Percentiles rank a stretch among this genome's conserved stretches.
phyloP scores from a whole-genome alignment of 305 asterid genomes.

The Petunia hybrid region DNA sequence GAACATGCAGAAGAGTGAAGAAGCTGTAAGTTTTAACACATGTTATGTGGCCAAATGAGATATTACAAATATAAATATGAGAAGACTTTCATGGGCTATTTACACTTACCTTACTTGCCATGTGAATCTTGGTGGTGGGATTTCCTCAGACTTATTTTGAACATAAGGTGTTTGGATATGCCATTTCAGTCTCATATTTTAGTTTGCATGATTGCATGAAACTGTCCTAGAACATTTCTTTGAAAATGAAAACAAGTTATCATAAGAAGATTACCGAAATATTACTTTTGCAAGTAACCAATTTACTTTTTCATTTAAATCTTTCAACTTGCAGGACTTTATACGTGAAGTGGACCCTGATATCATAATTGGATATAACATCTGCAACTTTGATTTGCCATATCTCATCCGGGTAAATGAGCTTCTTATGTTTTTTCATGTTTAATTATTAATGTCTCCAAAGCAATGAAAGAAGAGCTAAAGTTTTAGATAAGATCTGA shows the following conservation, averaged over 20 bases:
- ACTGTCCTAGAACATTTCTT: not conserved
- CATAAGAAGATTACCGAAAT: not conserved
- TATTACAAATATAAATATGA: not conserved
- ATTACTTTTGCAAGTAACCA: not conserved
- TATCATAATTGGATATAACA: slow-evolving; percentile 95
- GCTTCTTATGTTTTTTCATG: slow-evolving; percentile 24
- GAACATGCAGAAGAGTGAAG: slow-evolving; percentile 20
- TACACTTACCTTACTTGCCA: not conserved
- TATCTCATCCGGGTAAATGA: slow-evolving; percentile 91
- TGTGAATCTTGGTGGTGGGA: slow-evolving; percentile 27
- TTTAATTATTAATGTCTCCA: slow-evolving; percentile 2
- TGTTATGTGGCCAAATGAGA: not conserved
- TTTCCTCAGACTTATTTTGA: not conserved
- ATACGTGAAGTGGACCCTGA: slow-evolving; percentile 98
- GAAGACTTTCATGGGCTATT: slow-evolving; percentile 20
- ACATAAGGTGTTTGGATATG: not conserved
- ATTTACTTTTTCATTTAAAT: not conserved
- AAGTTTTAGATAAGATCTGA: not conserved
- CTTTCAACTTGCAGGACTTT: slow-evolving; percentile 62
- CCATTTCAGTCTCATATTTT: slow-evolving; percentile 24
- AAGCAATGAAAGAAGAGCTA: slow-evolving; percentile 24
- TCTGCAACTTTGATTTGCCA: slow-evolving; percentile 98
- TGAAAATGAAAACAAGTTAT: not conserved
- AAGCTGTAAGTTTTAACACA: not conserved
- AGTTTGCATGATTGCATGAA: not conserved